Evolutionary conservation across 352 stramenopile species (phyloP).

Genomic region (Globisporangium solare): DNA sequence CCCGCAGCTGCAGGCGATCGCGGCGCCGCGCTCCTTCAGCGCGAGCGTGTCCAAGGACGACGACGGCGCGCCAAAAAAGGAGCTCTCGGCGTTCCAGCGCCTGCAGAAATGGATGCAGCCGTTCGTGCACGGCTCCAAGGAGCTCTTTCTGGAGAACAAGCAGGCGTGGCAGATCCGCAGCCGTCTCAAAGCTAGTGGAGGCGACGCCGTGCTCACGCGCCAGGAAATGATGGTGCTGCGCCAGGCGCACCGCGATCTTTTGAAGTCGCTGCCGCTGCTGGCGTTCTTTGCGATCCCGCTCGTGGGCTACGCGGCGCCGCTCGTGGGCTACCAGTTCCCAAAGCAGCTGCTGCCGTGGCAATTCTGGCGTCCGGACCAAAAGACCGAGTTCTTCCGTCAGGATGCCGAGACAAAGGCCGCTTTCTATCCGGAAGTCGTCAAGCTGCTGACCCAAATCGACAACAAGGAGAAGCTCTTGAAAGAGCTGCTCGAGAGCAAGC

Average conservation of each 20-base stretch:
- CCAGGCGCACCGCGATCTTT: slow-evolving; percentile 75
- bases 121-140: slow-evolving; percentile 67
- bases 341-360: slow-evolving; percentile 83
- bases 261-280: slow-evolving; percentile 79
- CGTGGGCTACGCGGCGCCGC: slow-evolving; percentile 63
- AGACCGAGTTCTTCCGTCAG: slow-evolving; percentile 76
- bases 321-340: slow-evolving; percentile 81
- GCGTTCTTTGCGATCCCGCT: slow-evolving; percentile 70
- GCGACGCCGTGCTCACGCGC: slow-evolving; percentile 32
- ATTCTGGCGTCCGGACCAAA: slow-evolving; percentile 82
- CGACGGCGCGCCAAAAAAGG: slow-evolving; percentile 20
- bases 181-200: slow-evolving; percentile 40
- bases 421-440: slow-evolving; percentile 56
- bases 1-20: neutral
- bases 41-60: neutral
- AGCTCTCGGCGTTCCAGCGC: slow-evolving; percentile 67
- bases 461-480: slow-evolving; percentile 44
- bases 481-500: slow-evolving; percentile 35
- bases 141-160: slow-evolving; percentile 71
- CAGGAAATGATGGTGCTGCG: slow-evolving; percentile 80
- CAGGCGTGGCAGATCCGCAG: slow-evolving; percentile 66
- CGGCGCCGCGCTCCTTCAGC: slow-evolving; percentile 1
- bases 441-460: slow-evolving; percentile 62
- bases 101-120: slow-evolving; percentile 81
- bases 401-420: slow-evolving; percentile 43